Percentiles rank a stretch among this genome's conserved stretches.
Conservation (phyloP, 352 stramenopile species). For the Globisporangium heterothallicum region DNA sequence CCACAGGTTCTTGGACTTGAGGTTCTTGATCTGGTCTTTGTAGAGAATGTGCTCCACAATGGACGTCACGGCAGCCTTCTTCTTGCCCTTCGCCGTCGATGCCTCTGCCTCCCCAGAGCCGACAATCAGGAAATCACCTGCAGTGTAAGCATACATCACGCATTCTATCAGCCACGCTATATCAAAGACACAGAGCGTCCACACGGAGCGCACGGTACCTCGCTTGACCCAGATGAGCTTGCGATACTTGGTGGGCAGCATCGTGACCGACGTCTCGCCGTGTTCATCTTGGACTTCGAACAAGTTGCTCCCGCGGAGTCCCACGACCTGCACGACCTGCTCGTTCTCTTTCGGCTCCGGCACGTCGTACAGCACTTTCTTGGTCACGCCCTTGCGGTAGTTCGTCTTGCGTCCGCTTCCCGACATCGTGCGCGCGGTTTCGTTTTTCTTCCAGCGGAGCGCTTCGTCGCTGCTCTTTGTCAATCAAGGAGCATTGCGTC, state of each 20-base stretch:
- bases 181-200: neutral
- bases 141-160: neutral
- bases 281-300: constrained; percentile 88
- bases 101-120: constrained; percentile 62
- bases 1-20: constrained; percentile 93
- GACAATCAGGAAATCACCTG: constrained; percentile 95
- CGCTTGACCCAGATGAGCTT: constrained; percentile 99
- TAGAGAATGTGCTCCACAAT: constrained; percentile 97
- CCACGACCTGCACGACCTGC: constrained; percentile 89
- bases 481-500: neutral
- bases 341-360: constrained; percentile 89
- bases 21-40: constrained; percentile 98
- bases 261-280: constrained; percentile 78
- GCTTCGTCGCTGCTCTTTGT: neutral
- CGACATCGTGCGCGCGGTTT: constrained; percentile 58
- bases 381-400: constrained; percentile 92
- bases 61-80: constrained; percentile 86
- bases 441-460: neutral
- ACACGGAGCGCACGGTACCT: constrained; percentile 16
- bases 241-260: constrained; percentile 97
- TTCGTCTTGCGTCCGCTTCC: constrained; percentile 85
- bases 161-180: neutral
- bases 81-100: constrained; percentile 80
- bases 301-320: constrained; percentile 92
- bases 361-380: constrained; percentile 87